Evolutionary conservation across 805 yeast genomes (phyloP), one percentile per base, ranked within the genome.

Genomic region (Saturnispora kantuleensis): DNA sequence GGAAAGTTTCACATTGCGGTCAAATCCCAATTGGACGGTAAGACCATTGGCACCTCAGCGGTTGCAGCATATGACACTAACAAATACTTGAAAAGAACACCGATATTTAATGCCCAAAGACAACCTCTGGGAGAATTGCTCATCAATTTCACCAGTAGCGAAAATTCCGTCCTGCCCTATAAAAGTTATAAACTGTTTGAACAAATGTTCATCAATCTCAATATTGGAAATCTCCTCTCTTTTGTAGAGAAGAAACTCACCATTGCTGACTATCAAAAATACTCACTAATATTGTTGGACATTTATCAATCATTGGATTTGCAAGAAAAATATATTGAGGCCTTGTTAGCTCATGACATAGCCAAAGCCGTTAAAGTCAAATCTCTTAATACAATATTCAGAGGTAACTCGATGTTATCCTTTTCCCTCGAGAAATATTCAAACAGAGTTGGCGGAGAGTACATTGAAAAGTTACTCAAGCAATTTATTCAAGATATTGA

Each of bases 381-480:
- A 38, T 54, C 77, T 3, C 72, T 75, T 50, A 80, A 76, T 50
- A 73, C 85, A 0, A 58, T 86, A 12, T 90, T 90, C 56, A 70
- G 98, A 52, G 96, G 96, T 0, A 84, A 86, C 46, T 79, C 95
- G 1, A 70, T 90, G 4, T 69, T 93, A 48, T 81, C 96, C 0
- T 85, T 85, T 57, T 72, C 95, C 0, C 59, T 89, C 44, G 98
- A 90, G 55, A 70, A 75, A 47, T 87, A 79, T 56, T 80, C 84
- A 57, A 70, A 81, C 35, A 67, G 90, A 54, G 69, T 82, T 15
- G 97, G 97, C 1, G 81, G 76, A 48, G 88, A 81, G 48, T 86
- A 85, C 56, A 59, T 93, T 31, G 83, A 81, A 46, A 74, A 74
- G 51, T 77, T 84, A 3, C 70, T 90, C 44, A 88, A 93, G 0